Base-by-base conservation (phyloP, 2,329 filamentous ascomycete species). In the Xylariomycetidae sp. region DNA sequence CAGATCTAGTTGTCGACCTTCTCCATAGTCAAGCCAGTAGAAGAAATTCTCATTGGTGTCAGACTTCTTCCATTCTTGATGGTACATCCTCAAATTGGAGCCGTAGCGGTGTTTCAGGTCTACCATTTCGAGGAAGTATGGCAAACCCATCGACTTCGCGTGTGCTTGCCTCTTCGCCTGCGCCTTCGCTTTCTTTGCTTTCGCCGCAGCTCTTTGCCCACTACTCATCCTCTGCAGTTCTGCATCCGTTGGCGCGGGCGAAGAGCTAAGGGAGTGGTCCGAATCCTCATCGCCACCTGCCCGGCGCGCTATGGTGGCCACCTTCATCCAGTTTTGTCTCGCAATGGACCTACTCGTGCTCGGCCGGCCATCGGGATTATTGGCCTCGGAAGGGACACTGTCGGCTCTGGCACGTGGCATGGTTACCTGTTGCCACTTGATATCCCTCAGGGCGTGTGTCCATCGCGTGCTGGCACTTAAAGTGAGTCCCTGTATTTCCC, bases 11-110 rank as follows among this genome's bases (percentile, higher is more conserved):
- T 74, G 58, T 46, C 68, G 78, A 0, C 89, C 89, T 30, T 82
- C 81, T 5, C 89, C 89, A 38, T 84, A 70, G 54, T 96, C 89
- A 2, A 95, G 69, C 88, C 89, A 95, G 62, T 88, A 90, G 58
- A 95, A 95, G 70, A 89, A 96, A 54, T 92, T 94, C 56, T 95
- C 83, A 4, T 79, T 75, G 0, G 87, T 90, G 17, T 85, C 69
- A 2, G 77, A 68, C 40, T 74, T 77, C 57, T 88, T 88, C 89
- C 89, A 96, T 44, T 85, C 78, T 38, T 79, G 76, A 51, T 96
- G 89, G 49, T 95, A 96, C 19, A 77, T 74, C 19, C 85, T 72
- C 31, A 95, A 61, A 46, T 92, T 94, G 34, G 80, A 83, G 4
- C 88, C 89, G 51, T 95, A 94, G 4, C 88, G 77, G 55, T 96